phyloP scores from a whole-genome alignment of 805 yeast genomes.

The Wickerhamiella kurtzmanii region DNA sequence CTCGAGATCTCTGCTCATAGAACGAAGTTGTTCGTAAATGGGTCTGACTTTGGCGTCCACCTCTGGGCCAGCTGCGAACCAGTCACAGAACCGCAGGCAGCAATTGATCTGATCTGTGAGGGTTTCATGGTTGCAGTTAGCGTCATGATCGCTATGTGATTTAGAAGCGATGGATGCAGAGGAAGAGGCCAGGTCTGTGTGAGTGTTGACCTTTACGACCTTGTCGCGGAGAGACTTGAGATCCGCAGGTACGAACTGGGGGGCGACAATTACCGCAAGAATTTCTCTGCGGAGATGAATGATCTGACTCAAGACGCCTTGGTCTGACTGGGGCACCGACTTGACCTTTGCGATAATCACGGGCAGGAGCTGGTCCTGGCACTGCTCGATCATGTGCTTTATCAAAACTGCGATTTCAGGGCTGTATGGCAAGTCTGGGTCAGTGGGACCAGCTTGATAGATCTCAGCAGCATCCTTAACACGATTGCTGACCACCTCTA shows the following conservation, averaged over 20 bases:
- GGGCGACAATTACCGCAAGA: constrained; percentile 8
- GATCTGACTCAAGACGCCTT: constrained; percentile 14
- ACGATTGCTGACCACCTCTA: constrained; percentile 62
- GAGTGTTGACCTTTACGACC: constrained; percentile 7
- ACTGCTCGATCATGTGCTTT: not conserved
- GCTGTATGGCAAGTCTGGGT: constrained; percentile 1
- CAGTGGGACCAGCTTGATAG: not conserved
- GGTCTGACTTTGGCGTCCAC: constrained; percentile 39
- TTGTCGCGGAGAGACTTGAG: constrained; percentile 7
- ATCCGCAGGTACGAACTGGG: constrained; percentile 4
- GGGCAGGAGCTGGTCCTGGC: constrained; percentile 3
- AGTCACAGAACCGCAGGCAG: constrained; percentile 7
- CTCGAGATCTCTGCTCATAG: constrained; percentile 61
- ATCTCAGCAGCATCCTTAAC: constrained; percentile 46
- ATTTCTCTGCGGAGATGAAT: constrained; percentile 19
- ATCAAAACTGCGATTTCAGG: not conserved
- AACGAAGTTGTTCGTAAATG: constrained; percentile 49
- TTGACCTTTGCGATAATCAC: not conserved
- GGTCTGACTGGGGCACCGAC: constrained; percentile 13
- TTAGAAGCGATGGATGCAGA: not conserved
- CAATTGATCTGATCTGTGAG: constrained; percentile 7
- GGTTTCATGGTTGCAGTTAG: not conserved
- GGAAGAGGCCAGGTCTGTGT: constrained; percentile 1
- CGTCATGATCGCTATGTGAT: constrained; percentile 1
- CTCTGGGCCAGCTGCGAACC: constrained; percentile 17